phyloP scores from a whole-genome alignment of 2,329 filamentous ascomycete genomes.

The Fusarium nisikadoi region DNA sequence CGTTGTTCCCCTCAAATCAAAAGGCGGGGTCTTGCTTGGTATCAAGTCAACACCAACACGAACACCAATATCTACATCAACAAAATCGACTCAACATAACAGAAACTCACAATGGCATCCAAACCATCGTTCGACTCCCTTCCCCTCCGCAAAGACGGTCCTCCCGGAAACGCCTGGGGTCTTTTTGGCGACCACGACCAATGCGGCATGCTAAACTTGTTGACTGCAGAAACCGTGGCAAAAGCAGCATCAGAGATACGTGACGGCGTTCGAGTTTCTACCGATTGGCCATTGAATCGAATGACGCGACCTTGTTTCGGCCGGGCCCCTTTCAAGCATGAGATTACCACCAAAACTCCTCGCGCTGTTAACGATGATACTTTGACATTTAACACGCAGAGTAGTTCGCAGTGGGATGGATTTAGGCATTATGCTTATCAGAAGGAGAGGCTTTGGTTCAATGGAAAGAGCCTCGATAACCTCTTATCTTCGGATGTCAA shows the following conservation, averaged over 20 bases:
- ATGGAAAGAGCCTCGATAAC: constrained; percentile 55
- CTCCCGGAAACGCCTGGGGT: constrained; percentile 66
- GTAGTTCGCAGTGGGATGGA: constrained; percentile 54
- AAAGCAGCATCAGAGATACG: constrained; percentile 45
- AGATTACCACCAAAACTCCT: constrained; percentile 41
- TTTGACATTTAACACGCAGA: constrained; percentile 51
- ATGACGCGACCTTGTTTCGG: constrained; percentile 51
- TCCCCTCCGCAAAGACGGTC: constrained; percentile 60
- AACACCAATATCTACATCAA: not conserved
- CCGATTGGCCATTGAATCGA: constrained; percentile 49
- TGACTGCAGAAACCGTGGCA: constrained; percentile 52
- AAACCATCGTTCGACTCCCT: constrained; percentile 56
- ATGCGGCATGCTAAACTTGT: constrained; percentile 64
- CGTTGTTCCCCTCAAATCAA: constrained; percentile 21
- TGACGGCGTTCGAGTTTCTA: constrained; percentile 47
- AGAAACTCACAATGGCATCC: not conserved
- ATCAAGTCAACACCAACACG: not conserved
- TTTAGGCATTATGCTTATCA: constrained; percentile 54
- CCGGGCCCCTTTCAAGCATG: constrained; percentile 45
- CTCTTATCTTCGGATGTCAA: constrained; percentile 49
- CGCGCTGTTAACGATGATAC: constrained; percentile 49
- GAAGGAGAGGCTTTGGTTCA: constrained; percentile 49
- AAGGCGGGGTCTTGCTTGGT: not conserved
- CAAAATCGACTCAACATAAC: accelerated
- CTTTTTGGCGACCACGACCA: constrained; percentile 63